Evolutionary conservation across 805 yeast genomes (phyloP), one percentile per base, ranked within the genome.

Genomic region (Yarrowia sp.): DNA sequence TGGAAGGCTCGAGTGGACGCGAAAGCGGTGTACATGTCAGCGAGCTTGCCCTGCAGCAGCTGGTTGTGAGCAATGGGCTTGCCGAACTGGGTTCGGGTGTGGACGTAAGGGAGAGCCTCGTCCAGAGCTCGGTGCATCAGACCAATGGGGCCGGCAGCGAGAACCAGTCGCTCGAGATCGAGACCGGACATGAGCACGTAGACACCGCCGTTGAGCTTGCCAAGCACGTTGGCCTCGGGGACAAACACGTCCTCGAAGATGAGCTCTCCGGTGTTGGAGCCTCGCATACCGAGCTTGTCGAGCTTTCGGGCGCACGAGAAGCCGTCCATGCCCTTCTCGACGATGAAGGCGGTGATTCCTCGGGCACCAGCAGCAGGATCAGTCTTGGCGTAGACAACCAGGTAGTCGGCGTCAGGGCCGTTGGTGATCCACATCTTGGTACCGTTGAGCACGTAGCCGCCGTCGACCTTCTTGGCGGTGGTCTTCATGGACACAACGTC

Each of bases 401-500:
- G 63, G 19, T 70, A 68, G 65, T 75, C 74, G n/a, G 76, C 76
- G 55, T 75, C 76, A 2, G 77, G 77, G 7, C 77, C 77, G 67
- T 75, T 75, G 61, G 77, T 75, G 71, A 75, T 75, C 77, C 77
- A 75, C 73, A 75, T 72, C 68, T 75, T 75, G 47, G 77, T 70
- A 10, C 77, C 77, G 64, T 74, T 75, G 43, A 75, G 68, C 3
- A 72, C 40, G 64, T 72, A 75, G 17, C 74, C 74, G 33, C 73
- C 76, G 47, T 73, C 73, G 36, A 74, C 70, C 44, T 60, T 69
- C 42, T 61, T 69, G 65, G 77, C 77, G 14, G 72, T 70, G 24
- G 77, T 75, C 68, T 72, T 73, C 77, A 75, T 75, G 56, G 73
- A 68, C 7, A 75, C 77, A 3, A 75, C 77, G 49, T 75, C 77